Evolutionary conservation across 306 rosid species (phyloP).

Genomic region (Glycyrrhiza uralensis): DNA sequence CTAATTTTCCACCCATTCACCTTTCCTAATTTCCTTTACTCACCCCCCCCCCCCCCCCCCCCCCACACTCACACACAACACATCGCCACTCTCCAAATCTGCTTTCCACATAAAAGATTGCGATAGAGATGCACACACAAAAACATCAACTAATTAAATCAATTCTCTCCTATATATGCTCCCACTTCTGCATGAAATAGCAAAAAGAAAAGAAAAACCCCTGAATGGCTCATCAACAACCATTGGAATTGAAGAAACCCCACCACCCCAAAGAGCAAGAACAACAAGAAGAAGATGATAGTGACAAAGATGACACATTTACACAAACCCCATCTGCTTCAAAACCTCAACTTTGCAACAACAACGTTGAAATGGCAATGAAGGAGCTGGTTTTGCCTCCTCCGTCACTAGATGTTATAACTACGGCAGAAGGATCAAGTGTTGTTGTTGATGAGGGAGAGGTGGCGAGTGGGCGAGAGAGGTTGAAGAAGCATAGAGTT

Average conservation of each 20-base stretch:
- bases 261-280: neutral
- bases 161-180: neutral
- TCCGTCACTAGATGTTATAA: neutral
- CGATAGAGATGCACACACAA: neutral
- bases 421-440: too few relatives aligned
- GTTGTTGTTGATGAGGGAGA: neutral
- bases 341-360: neutral
- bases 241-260: constrained; percentile 25
- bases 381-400: neutral
- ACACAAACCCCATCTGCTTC: neutral
- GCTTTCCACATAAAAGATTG: neutral
- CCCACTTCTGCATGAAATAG: constrained; percentile 12
- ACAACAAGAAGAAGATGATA: neutral
- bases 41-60: too few relatives aligned
- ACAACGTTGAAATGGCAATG: neutral
- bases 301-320: neutral
- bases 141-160: neutral
- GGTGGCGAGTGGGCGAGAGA: constrained; percentile 66
- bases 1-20: constrained; percentile 60
- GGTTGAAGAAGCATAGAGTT: constrained; percentile 62
- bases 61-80: constrained; percentile 6
- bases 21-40: neutral
- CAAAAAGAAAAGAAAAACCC: neutral
- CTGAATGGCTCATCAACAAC: constrained; percentile 34
- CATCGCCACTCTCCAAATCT: constrained; percentile 8